Evolutionary conservation across 306 rosid genomes (phyloP).

Genomic region (Quercus wislizeni): DNA sequence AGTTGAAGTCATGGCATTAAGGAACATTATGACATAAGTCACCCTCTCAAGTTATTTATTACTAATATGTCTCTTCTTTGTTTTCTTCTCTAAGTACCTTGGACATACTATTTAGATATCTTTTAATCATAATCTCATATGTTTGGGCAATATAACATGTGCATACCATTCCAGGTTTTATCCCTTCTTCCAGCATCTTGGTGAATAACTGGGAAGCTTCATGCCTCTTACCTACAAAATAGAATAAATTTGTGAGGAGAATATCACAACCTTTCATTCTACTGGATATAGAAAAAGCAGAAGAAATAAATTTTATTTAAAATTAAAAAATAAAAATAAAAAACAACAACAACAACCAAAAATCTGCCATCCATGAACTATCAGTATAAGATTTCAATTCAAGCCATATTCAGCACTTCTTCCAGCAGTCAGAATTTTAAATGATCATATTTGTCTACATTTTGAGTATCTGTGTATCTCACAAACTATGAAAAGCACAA

Average conservation of each 20-base stretch:
- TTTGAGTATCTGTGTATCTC: not conserved
- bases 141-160: not conserved
- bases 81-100: not conserved
- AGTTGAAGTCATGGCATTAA: not conserved
- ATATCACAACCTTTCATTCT: not conserved
- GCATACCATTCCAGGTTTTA: constrained; percentile 80
- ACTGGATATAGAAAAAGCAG: not conserved
- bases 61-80: not conserved
- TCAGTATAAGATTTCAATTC: not conserved
- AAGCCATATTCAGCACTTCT: not conserved
- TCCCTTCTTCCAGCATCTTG: constrained; percentile 75
- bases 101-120: not conserved
- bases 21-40: not conserved
- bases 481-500: not conserved
- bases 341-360: not conserved
- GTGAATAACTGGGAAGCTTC: constrained; percentile 68
- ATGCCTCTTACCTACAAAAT: constrained; percentile 60
- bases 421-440: not conserved
- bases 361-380: not conserved
- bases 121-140: not conserved
- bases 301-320: no score
- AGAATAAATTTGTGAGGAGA: not conserved
- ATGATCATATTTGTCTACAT: not conserved
- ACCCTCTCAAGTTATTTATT: not conserved
- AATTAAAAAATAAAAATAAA: no score